Evolutionary conservation across 2,329 filamentous ascomycete genomes (phyloP), one percentile per base, ranked within the genome.

Genomic region (Lachnellula occidentalis): DNA sequence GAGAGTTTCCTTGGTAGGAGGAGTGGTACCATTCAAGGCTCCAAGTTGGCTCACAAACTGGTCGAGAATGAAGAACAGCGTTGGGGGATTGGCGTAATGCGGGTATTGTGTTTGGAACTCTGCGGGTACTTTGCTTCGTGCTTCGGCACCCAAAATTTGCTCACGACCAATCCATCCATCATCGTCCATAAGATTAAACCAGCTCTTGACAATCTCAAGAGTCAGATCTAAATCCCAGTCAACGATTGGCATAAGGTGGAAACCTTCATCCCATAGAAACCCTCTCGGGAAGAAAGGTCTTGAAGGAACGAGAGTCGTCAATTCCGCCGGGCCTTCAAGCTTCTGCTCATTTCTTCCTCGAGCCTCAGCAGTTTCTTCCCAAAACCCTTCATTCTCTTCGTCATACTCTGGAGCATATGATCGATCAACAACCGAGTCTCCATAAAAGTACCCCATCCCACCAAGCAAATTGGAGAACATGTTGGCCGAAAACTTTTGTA

Each of bases 251-350:
- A 96, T 76, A 36, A 99, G 77, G 67, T 99, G 94, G 73, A 97
- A 99, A 0, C 94, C 94, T 71, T 99, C 94, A 65, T 99, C 94
- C 94, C 94, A 99, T 4, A 97, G 78, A 70, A 99, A 99, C 1
- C 94, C 94, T 58, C 94, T 82, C 1, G 94, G 94, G 73, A 99
- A 99, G 76, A 99, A 99, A 0, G 94, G 89, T 4, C 94, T 80
- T 8, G 92, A 97, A 0, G 94, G 94, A 54, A 97, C 86, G 64
- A 86, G 90, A 6, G 92, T 95, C 69, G 92, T 97, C 2, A 99
- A 81, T 70, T 96, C 90, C 52, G 86, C 89, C 1, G 92, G 90
- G 0, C 90, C 90, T 67, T 95, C 91, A 0, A 86, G 72, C 56
- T 83, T 77, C 60, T 91, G 85, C 59, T 82, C 73, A 53, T 82